Percentiles rank a stretch among this genome's conserved stretches.
These are phyloP conservation scores for Stagonosporopsis tanaceti DNA, from an alignment of 2,329 filamentous ascomycete genomes.

Conservation along the genomic window DNA sequence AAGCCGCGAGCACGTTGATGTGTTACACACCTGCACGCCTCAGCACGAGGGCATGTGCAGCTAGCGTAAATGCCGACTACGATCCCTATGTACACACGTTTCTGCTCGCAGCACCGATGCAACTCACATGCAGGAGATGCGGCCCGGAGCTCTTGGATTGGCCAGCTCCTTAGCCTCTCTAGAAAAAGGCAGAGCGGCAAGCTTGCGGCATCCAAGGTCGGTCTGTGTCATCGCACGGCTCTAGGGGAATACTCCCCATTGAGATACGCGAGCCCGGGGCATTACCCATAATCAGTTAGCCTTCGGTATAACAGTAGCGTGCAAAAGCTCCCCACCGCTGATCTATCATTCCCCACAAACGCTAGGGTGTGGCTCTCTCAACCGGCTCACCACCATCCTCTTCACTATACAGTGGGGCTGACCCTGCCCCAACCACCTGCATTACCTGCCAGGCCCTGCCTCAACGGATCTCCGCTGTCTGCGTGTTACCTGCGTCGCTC, in stretches of 20 bases:
- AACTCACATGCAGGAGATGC: constrained; percentile 25
- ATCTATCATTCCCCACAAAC: constrained; percentile 25
- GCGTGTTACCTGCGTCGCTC: background rate
- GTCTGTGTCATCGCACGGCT: constrained; percentile 19
- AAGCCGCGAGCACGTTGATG: constrained; percentile 21
- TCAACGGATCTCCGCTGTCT: constrained; percentile 10
- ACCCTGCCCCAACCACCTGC: constrained; percentile 11
- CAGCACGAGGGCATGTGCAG: constrained; percentile 32
- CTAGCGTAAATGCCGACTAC: constrained; percentile 36
- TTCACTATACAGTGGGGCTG: constrained; percentile 12
- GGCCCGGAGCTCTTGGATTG: constrained; percentile 33
- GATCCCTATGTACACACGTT: constrained; percentile 41
- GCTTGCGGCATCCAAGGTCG: constrained; percentile 19
- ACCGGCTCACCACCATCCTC: constrained; percentile 20
- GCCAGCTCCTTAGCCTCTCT: constrained; percentile 19
- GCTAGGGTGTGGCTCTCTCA: constrained; percentile 24
- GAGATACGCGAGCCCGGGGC: constrained; percentile 14
- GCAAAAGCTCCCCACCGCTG: constrained; percentile 16
- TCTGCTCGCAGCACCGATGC: constrained; percentile 18
- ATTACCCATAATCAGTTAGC: constrained; percentile 14
- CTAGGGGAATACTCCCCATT: constrained; percentile 6
- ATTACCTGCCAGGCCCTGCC: background rate
- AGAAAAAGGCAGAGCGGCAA: constrained; percentile 15
- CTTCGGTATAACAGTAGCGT: constrained; percentile 1
- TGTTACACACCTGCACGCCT: constrained; percentile 24